These are phyloP conservation scores for Boletellus deceptivus DNA, from an alignment of 1,284 basidiomycete species.

Conservation along the genomic window DNA sequence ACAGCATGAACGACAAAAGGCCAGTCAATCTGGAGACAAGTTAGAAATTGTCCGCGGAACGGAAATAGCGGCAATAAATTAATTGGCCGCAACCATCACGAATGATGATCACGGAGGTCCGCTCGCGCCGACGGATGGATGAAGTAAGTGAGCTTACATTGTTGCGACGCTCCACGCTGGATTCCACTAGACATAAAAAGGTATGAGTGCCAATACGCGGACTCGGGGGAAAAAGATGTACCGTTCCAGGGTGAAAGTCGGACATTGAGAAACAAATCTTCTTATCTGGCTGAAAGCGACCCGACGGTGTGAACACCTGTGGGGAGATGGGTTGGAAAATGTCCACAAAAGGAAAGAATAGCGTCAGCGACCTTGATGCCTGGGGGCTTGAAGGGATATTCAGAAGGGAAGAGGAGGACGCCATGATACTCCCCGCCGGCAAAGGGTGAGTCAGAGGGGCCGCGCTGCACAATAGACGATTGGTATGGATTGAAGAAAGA, in stretches of 20 bases:
- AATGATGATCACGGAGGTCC: slow-evolving; percentile 11
- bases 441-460: slow-evolving; percentile 90
- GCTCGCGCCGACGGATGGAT: slow-evolving; percentile 3
- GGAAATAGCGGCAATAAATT: slow-evolving; percentile 11
- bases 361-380: slow-evolving; percentile 84
- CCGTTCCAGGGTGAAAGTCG: slow-evolving; percentile 87
- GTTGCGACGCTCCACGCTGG: slow-evolving; percentile 92
- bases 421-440: slow-evolving; percentile 94
- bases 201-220: not conserved
- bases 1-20: slow-evolving; percentile 92
- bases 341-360: not conserved
- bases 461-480: slow-evolving; percentile 54
- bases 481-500: not conserved
- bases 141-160: slow-evolving; percentile 56
- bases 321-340: slow-evolving; percentile 12
- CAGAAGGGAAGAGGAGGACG: slow-evolving; percentile 84
- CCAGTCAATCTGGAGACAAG: slow-evolving; percentile 75
- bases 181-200: slow-evolving; percentile 62
- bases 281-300: slow-evolving; percentile 88
- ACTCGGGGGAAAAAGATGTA: slow-evolving; percentile 41
- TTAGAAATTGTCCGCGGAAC: slow-evolving; percentile 9
- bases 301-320: slow-evolving; percentile 91
- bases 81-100: slow-evolving; percentile 15
- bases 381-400: slow-evolving; percentile 94
- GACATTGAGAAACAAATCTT: slow-evolving; percentile 98